These are phyloP conservation scores for Podaxis mareebaensis DNA, from an alignment of 768 basidiomycete genomes.

Conservation along the genomic window DNA sequence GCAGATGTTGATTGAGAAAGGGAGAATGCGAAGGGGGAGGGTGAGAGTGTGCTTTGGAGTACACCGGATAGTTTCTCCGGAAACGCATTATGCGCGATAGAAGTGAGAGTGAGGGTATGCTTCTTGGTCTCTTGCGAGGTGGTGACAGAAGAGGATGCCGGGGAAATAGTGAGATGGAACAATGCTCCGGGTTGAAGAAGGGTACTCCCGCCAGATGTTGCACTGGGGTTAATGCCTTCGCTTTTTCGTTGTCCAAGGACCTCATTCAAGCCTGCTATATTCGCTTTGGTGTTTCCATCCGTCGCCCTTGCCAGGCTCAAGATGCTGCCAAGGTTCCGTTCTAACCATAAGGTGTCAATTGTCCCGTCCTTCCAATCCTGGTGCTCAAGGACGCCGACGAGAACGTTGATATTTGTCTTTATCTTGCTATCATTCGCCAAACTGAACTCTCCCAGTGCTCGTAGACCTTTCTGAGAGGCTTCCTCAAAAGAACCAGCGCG, in stretches of 20 bases:
- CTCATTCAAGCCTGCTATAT: not conserved
- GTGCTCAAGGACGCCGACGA: slow-evolving; percentile 33
- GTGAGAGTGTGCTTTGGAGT: slow-evolving; percentile 32
- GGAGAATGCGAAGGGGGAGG: slow-evolving; percentile 30
- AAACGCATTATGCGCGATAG: slow-evolving; percentile 36
- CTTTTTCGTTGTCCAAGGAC: not conserved
- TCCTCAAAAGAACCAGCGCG: slow-evolving; percentile 82
- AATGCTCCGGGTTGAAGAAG: slow-evolving; percentile 37
- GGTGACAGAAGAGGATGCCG: not conserved
- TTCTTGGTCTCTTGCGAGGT: slow-evolving; percentile 19
- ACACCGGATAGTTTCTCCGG: slow-evolving; percentile 35
- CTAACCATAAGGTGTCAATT: slow-evolving; percentile 40
- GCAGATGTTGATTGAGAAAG: slow-evolving; percentile 34
- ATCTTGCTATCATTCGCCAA: slow-evolving; percentile 57
- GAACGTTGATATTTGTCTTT: slow-evolving; percentile 33
- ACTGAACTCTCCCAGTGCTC: slow-evolving; percentile 76
- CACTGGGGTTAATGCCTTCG: not conserved
- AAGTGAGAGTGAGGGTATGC: slow-evolving; percentile 33
- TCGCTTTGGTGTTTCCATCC: not conserved
- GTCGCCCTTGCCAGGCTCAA: slow-evolving; percentile 17
- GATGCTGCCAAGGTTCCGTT: slow-evolving; percentile 28
- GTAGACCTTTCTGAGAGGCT: slow-evolving; percentile 77
- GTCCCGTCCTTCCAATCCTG: slow-evolving; percentile 29
- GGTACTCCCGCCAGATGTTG: slow-evolving; percentile 1
- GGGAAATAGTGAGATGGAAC: slow-evolving; percentile 31